Evolutionary conservation across 2,329 filamentous ascomycete species (phyloP), one percentile per base, ranked within the genome.

Genomic region (Amylocarpus encephaloides): DNA sequence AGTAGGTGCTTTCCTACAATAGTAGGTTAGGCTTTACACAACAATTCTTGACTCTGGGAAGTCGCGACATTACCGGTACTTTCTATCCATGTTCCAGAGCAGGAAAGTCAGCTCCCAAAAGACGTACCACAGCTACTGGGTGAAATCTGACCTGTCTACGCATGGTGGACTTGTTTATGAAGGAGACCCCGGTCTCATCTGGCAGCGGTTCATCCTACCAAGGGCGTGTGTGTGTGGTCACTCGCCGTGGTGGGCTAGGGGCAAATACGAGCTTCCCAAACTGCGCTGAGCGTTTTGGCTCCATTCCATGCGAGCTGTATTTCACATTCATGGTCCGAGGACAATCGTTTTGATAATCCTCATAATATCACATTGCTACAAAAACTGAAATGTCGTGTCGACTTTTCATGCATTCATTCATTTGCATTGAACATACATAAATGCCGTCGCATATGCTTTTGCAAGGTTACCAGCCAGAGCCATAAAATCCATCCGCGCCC

Each of bases 401-500:
- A 11, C 34, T 46, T 41, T 48, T 19, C 43, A 49, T 49, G 47
- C 41, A 49, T 53, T 54, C 52, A 47, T 52, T 61, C 54, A 52
- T 60, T 42, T 38, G 50, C 52, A 44, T 52, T 53, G 54, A 45
- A 56, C 51, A 60, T 46, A 36, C 54, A 56, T 52, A 59, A 60
- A 56, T 43, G 35, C 48, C 43, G 49, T 46, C 36, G 29, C 22
- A 26, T 26, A 26, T 41, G 36, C 36, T 47, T 47, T 47, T 39
- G 45, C 45, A 39, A 32, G 11, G 12, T 35, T 36, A 36, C 16
- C 9, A 46, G 43, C 19, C 33, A 46, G 26, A 47, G 52, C 57
- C 53, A 40, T 57, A 54, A 56, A 52, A 54, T 52, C 61, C 61
- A 54, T 49, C 49, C 44, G 51, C 46, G 48, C 51, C 49, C 46